phyloP scores from a whole-genome alignment of 2,329 filamentous ascomycete species.

The Didymella arachidicola region DNA sequence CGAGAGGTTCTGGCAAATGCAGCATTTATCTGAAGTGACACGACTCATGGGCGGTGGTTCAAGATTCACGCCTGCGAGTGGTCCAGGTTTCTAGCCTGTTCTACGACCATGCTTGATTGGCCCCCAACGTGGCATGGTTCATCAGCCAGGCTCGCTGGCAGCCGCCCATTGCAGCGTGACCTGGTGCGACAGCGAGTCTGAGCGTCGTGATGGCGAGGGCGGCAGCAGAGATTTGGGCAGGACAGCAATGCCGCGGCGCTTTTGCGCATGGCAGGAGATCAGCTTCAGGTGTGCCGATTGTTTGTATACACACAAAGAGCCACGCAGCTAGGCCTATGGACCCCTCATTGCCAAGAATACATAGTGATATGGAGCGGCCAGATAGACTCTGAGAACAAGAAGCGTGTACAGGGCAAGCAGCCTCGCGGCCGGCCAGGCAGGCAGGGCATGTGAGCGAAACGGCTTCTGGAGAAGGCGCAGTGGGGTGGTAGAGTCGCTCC shows the following conservation, averaged over 20 bases:
- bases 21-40: conserved; percentile 25
- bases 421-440: conserved; percentile 14
- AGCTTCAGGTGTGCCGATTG: conserved; percentile 2
- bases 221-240: neutral
- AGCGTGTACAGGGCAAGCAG: conserved; percentile 7
- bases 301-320: conserved; percentile 19
- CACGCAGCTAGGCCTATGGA: conserved; percentile 14
- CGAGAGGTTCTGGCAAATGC: conserved; percentile 2
- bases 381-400: neutral
- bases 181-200: conserved; percentile 32
- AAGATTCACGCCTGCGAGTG: conserved; percentile 20
- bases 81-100: conserved; percentile 46
- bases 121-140: conserved; percentile 29
- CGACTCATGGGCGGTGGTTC: conserved; percentile 33
- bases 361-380: conserved; percentile 2
- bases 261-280: conserved; percentile 1
- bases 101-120: conserved; percentile 41
- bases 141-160: conserved; percentile 29
- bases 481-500: conserved; percentile 28
- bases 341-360: conserved; percentile 23
- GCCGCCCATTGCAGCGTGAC: conserved; percentile 34
- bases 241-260: neutral
- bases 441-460: conserved; percentile 28
- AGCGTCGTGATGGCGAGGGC: conserved; percentile 1
- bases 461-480: conserved; percentile 33